Evolutionary conservation across 805 yeast species (phyloP), one percentile per base, ranked within the genome.

Genomic region (Pichia rugopelliculosa): DNA sequence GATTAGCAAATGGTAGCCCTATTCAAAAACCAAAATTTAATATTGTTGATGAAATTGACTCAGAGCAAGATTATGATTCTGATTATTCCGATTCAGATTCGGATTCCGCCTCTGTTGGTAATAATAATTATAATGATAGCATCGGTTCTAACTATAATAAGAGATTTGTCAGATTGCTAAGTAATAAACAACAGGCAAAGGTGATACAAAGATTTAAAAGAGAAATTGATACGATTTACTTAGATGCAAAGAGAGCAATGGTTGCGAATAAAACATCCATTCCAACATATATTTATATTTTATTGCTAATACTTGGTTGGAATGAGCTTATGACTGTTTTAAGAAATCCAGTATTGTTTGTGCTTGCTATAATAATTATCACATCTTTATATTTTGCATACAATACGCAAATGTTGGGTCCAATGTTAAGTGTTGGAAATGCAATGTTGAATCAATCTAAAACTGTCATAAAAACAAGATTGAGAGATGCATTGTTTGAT

Each of bases 311-410:
- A 3, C 70, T 93, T 21, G 99, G 99, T 10, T 93, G 96, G 96
- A 90, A 90, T 64, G 97, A 93, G 71, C 83, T 93, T 55, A 77
- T 89, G 84, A 84, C 93, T 10, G 78, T 93, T 17, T 60, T 93
- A 39, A 76, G 95, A 53, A 90, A 87, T 61, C 97, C 99, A 45
- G 58, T 91, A n/a, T 76, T 85, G 56, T 80, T 90, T 54, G 72
- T 85, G 6, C 62, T 89, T 42, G 57, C 77, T 1, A 61, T 90
- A 39, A 44, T 88, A 11, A 40, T 74, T 1, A 76, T 76, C 1
- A 87, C 85, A 0, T 84, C 78, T 1, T 60, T 75, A 1, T 87
- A 84, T 60, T 75, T 85, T 44, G 74, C 88, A 50, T 83, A 86
- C 60, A 75, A 74, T 48, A 71, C 84, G 61, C 84, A 84, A 54